Evolutionary conservation across 106 monocot species (phyloP).

Genomic region (Allium sativum): DNA sequence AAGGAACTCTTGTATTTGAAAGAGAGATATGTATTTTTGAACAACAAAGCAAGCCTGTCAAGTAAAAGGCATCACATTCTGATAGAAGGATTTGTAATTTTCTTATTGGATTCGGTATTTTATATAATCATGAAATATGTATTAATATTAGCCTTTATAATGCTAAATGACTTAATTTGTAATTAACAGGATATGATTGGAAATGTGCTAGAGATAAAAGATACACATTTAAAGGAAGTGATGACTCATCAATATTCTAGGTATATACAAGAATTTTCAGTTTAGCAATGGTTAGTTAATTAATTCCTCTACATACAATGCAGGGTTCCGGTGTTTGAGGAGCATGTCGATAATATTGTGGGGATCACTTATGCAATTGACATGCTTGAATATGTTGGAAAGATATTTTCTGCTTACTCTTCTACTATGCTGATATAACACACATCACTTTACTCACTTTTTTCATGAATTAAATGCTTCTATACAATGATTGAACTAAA

Average conservation of each 20-base stretch:
- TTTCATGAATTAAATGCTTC: no score
- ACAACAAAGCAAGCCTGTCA: no score
- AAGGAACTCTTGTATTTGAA: no score
- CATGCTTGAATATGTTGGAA: slow-evolving; percentile 90
- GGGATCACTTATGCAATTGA: slow-evolving; percentile 99
- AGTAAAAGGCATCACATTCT: no score
- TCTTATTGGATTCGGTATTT: no score
- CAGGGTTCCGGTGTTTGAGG: slow-evolving; percentile 96
- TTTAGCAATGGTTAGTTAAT: neutral
- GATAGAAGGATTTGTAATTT: no score
- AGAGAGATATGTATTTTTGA: no score
- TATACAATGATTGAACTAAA: no score
- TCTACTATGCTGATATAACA: neutral
- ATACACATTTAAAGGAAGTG: slow-evolving; percentile 91
- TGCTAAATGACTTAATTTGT: neutral
- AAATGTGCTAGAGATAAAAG: slow-evolving; percentile 97
- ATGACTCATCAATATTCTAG: slow-evolving; percentile 99
- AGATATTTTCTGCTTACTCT: slow-evolving; percentile 26
- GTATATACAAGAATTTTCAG: slow-evolving; percentile 1
- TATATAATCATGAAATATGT: no score
- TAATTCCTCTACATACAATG: neutral
- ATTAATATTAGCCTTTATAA: no score
- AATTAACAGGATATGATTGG: slow-evolving; percentile 90
- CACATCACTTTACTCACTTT: no score
- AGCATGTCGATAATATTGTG: slow-evolving; percentile 95